Base-by-base conservation (phyloP, 2,329 filamentous ascomycete genomes). In the Fusarium coffeatum region DNA sequence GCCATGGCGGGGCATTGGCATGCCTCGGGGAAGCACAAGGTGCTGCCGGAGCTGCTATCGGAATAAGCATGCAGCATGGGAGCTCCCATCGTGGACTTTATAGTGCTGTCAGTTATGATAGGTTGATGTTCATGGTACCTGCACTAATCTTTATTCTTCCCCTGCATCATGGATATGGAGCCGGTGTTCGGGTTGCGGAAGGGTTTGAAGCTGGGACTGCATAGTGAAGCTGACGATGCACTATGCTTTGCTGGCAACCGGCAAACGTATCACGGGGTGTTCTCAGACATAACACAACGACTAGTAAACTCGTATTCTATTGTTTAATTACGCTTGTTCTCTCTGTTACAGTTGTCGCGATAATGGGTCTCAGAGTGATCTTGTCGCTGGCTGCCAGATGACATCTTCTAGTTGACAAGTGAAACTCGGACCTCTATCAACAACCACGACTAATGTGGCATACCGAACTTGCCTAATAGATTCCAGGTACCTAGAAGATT, bases 1-100 rank as follows among this genome's bases (percentile, higher is more conserved):
- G 68, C 60, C 64, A 55, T 70, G 68, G 72, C 70, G 65, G 70
- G 69, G 65, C 56, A 60, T 51, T 62, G 55, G 58, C 48, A 69
- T 69, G 62, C 58, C 53, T 51, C 69, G 72, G 72, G 71, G 72
- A 74, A 67, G 72, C 69, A 72, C 54, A 50, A 69, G 57, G 37
- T 74, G 54, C 69, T 68, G 62, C 72, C 72, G 72, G 67, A 48
- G 56, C 50, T 63, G 60, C 54, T 71, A 55, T 68, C 62, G 55
- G 63, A 69, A 66, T 64, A 67, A 69, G 70, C 66, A 69, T 67
- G 72, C 68, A 75, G 72, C 55, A 64, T 67, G 40, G 53, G 53
- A 66, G 59, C 58, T 64, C 41, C 28, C 57, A 62, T 68, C 58
- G 59, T 62, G 61, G 62, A 55, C 42, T 60, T 61, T 30, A 32